Evolutionary conservation across 1,284 basidiomycete species (phyloP), one percentile per base, ranked within the genome.

Genomic region (Fomitopsis schrenkii): DNA sequence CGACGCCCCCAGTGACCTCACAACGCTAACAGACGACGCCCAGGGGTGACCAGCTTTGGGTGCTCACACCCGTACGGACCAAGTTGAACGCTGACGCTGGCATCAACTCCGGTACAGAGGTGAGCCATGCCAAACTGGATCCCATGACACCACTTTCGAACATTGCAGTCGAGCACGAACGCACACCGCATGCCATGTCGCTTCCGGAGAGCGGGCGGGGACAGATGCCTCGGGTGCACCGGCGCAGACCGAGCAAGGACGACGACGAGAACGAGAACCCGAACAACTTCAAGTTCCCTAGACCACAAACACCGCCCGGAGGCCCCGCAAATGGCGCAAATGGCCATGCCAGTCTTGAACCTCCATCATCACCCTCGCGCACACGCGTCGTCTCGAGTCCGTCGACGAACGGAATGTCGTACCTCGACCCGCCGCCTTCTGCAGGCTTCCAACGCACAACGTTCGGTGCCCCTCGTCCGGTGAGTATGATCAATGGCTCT

Each of bases 381-480:
- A 68, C 64, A 61, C 78, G 80, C 54, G 73, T 75, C 17, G 74
- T 69, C 26, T 79, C 79, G 0, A 75, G 74, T 15, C 76, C 82
- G 3, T 62, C 74, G 40, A 60, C 66, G 63, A 63, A 65, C 62
- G 53, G 71, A 10, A 71, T 72, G 33, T 68, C 71, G 10, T 67
- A 72, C 54, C 64, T 72, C 2, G 66, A 67, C 26, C 70, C 73
- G 17, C 77, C 77, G 2, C 72, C 77, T 19, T 78, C 78, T 41
- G 71, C 77, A 45, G 80, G 79, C 14, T 74, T 76, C n/a, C 74
- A 76, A 67, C 72, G 74, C 45, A 74, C 75, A 14, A 72, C 66
- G 19, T 78, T 79, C 69, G 62, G 69, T 65, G 58, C 70, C 58
- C 69, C 68, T 14, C 67, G 73, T 60, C 71, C 75, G 50, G 71